Evolutionary conservation across 768 basidiomycete genomes (phyloP), one percentile per base, ranked within the genome.

Genomic region (Mycena latifolia): DNA sequence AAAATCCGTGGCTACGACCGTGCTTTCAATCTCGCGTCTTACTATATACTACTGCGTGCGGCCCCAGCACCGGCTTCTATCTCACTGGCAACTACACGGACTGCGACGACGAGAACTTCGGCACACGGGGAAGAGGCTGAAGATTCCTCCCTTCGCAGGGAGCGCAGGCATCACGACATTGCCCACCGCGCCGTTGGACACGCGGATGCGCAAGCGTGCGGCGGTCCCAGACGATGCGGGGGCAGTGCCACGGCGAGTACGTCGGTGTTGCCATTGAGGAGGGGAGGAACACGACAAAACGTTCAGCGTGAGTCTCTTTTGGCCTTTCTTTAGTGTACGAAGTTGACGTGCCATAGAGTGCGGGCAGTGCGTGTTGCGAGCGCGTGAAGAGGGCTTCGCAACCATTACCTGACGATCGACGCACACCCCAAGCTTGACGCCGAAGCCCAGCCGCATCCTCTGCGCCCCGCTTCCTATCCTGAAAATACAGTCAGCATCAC

Each of bases 141-240:
- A 61, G 54, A 69, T 69, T 46, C 56, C 57, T 0, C 63, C 63
- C 1, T 69, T 69, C 46, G 51, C 11, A 9, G 68, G 68, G 11
- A 56, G 50, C 27, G 15, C 46, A 39, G 37, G 46, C 18, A 69
- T 69, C 28, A 22, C 55, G 3, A 48, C 37, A 10, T 37, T 69
- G 37, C 48, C 54, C 24, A 60, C 60, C 33, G 63, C 87, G 24
- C 87, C 89, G 0, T 71, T 92, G 45, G 77, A 80, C 43, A 78
- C 91, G 45, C 82, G 83, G 22, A 75, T 81, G 8, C 90, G 92
- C 1, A 90, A 92, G 67, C n/a, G 68, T 64, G 12, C 33, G 33
- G 25, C 59, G 63, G 25, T 69, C 62, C 51, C 59, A 69, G 39
- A 54, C 39, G 10, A 65, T 61, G 58, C 27, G 53, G 25, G 68